A percentile compares a stretch with the other conserved stretches of the same genome.
Conservation (phyloP, 257 asterid genomes). For the Buddleja alternifolia region DNA sequence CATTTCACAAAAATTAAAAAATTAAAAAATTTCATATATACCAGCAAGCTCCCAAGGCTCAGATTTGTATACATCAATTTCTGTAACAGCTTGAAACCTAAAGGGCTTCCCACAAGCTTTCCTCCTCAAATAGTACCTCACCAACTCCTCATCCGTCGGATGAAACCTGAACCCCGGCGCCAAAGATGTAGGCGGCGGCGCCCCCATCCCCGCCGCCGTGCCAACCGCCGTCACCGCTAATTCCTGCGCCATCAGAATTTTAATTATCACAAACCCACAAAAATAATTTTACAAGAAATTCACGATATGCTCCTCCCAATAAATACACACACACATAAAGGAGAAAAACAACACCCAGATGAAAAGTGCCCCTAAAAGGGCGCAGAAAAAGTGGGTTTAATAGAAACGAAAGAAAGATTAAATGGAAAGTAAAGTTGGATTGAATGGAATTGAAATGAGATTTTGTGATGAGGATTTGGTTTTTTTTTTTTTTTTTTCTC, state of each 20-base stretch:
- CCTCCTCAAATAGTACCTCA: constrained; percentile 78
- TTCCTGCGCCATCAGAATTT: constrained; percentile 43
- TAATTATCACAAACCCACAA: constrained; percentile 21
- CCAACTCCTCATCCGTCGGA: constrained; percentile 58
- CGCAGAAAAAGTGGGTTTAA: constrained; percentile 27
- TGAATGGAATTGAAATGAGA: constrained; percentile 12
- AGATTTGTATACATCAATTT: constrained; percentile 93
- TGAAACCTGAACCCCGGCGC: constrained; percentile 93
- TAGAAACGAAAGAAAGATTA: constrained; percentile 33
- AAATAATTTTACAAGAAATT: background rate
- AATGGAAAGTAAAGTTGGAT: constrained; percentile 45
- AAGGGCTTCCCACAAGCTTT: constrained; percentile 82
- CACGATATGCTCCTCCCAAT: constrained; percentile 12
- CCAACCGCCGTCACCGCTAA: constrained; percentile 36
- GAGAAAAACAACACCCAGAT: constrained; percentile 17
- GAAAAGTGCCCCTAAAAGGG: constrained; percentile 12
- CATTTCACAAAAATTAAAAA: constrained; percentile 1
- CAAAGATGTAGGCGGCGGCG: constrained; percentile 66
- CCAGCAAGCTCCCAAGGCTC: constrained; percentile 94
- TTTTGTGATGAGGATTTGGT: constrained; percentile 21
- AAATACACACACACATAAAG: constrained; percentile 24
- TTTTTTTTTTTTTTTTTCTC: too few relatives aligned
- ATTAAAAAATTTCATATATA: constrained; percentile 24
- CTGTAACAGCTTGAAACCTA: constrained; percentile 82
- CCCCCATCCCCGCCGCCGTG: constrained; percentile 36